Evolutionary conservation across 495 filamentous ascomycete genomes (phyloP).

Genomic region (Penicillium bialowiezense): DNA sequence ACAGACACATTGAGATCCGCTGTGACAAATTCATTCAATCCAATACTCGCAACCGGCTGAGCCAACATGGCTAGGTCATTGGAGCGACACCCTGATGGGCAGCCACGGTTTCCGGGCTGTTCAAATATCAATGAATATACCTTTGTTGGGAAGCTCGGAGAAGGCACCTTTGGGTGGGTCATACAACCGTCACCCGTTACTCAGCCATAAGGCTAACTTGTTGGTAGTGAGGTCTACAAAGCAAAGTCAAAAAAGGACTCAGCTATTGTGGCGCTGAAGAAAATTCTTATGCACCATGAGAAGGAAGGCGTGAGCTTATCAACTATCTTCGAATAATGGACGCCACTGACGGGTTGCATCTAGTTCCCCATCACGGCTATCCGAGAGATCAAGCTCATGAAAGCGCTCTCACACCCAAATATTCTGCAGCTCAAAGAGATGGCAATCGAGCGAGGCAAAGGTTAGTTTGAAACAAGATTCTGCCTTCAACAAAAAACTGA

Average conservation of each 20-base stretch:
- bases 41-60: background rate
- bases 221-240: conserved; percentile 80
- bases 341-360: conserved; percentile 4
- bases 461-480: conserved; percentile 31
- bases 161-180: conserved; percentile 90
- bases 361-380: conserved; percentile 96
- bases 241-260: conserved; percentile 73
- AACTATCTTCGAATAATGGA: background rate
- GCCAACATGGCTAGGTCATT: conserved; percentile 36
- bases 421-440: conserved; percentile 89
- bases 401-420: conserved; percentile 87
- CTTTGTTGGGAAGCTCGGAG: conserved; percentile 85
- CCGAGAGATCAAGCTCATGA: conserved; percentile 95
- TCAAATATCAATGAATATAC: conserved; percentile 87
- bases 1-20: background rate
- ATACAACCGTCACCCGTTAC: background rate
- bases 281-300: conserved; percentile 96
- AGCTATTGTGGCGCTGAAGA: conserved; percentile 82
- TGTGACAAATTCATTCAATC: background rate
- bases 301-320: conserved; percentile 71
- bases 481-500: conserved; percentile 7
- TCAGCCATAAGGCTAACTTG: conserved; percentile 10
- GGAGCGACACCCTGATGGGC: conserved; percentile 36
- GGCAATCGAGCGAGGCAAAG: conserved; percentile 81
- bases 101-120: conserved; percentile 69